Base-by-base conservation (phyloP, 352 stramenopile species). In the Globisporangium iwayamae region DNA sequence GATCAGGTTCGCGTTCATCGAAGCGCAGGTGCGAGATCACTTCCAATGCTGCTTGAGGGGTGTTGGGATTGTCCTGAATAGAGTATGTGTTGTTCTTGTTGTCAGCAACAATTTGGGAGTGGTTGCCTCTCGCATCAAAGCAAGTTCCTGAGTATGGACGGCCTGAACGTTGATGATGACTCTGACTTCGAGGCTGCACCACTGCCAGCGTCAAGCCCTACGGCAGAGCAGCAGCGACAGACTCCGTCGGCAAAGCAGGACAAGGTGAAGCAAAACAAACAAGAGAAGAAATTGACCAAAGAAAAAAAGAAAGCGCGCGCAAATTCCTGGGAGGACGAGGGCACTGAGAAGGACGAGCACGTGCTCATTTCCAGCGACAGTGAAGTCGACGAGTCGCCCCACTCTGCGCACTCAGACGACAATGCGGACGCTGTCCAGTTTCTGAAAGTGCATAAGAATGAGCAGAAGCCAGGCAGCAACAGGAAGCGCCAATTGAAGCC, bases 1-100 rank as follows among this genome's bases (percentile, higher is more conserved):
- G 18, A 80, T 92, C 57, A 81, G 78, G 54, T 76, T 94, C 43
- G 71, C 75, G 34, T 89, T 83, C 59, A 82, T 89, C 58, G 73
- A 89, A 46, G 70, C 85, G 0, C 69, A 79, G 70, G 79, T 88
- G 71, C 10, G 34, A 43, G 3, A 36, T 36, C 32, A 36, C 32
- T 8, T 36, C 32, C 4, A 36, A 36, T 36, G 32, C 32, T 36
- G 32, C 3, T 7, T 57, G 7, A 36, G 11, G 8, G 34, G 2
- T 52, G 43, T 55, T 25, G 22, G 25, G 14, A n/a, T 4, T 51
- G 11, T 39, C 39, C 14, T 48, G 30, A 9, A 52, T 16, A 16
- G 20, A 2, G 22, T 25, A 25, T 25, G 22, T 25, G 22, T 68
- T 7, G 53, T 55, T 66, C 28, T 57, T 39, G 32, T 30, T 39